Evolutionary conservation across 192 early-diverging fungal genomes (phyloP).

Genomic region (Backusella luteola): DNA sequence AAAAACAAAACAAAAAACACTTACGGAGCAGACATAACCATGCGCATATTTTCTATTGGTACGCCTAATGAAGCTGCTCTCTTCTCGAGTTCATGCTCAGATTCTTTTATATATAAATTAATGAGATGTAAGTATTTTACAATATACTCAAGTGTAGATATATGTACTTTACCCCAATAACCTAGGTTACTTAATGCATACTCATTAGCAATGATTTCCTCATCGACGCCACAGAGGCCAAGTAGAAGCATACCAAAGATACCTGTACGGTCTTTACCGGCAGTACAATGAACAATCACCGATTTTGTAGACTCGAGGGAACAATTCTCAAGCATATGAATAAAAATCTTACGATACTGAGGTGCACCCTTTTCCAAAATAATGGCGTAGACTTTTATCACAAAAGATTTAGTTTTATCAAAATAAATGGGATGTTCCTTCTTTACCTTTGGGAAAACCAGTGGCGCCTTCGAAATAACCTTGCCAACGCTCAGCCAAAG

Average conservation of each 20-base stretch:
- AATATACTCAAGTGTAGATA: background rate
- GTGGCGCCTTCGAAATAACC: conserved; percentile 53
- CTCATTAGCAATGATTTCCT: conserved; percentile 65
- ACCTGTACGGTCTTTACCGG: conserved; percentile 71
- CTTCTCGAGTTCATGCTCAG: conserved; percentile 26
- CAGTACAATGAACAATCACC: conserved; percentile 69
- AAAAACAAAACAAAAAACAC: background rate
- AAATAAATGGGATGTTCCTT: background rate
- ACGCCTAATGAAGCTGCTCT: conserved; percentile 16
- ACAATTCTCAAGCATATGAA: conserved; percentile 45
- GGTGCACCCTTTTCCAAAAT: conserved; percentile 45
- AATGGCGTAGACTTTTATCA: conserved; percentile 37
- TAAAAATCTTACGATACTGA: conserved; percentile 42
- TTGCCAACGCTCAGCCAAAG: conserved; percentile 51
- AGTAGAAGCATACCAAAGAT: conserved; percentile 58
- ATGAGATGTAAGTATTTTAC: background rate
- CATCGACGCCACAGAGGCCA: conserved; percentile 60
- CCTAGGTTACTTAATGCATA: conserved; percentile 59
- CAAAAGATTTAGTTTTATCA: background rate
- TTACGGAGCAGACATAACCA: conserved; percentile 37
- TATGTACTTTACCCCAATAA: conserved; percentile 30
- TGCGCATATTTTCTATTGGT: conserved; percentile 28
- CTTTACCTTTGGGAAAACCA: conserved; percentile 45
- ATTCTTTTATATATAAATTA: conserved; percentile 4
- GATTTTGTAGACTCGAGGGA: conserved; percentile 28